Evolutionary conservation across 768 basidiomycete genomes (phyloP).

Genomic region (Daedaleopsis nitida): DNA sequence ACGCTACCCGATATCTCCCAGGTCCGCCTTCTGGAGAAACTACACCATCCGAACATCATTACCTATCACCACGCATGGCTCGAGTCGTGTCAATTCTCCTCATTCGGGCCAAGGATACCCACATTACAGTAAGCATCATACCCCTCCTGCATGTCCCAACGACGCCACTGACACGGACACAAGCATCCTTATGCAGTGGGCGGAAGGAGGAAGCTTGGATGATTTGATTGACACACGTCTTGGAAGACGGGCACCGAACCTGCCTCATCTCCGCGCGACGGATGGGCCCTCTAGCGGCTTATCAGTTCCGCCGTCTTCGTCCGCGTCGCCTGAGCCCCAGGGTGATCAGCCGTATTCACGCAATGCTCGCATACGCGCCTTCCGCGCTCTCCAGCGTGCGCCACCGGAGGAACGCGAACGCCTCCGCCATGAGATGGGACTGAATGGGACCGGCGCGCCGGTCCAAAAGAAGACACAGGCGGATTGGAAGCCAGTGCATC

Average conservation of each 20-base stretch:
- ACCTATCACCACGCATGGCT: conserved; percentile 97
- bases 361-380: conserved; percentile 74
- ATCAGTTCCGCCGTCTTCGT: conserved; percentile 19
- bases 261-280: conserved; percentile 37
- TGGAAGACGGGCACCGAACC: conserved; percentile 49
- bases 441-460: conserved; percentile 26
- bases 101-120: conserved; percentile 86
- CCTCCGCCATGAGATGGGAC: conserved; percentile 52
- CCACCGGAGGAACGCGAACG: conserved; percentile 64
- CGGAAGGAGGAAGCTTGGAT: conserved; percentile 85
- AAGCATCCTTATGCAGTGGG: conserved; percentile 93
- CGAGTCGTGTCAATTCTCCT: conserved; percentile 81
- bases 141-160: neutral
- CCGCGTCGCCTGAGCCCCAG: conserved; percentile 23
- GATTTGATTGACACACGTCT: conserved; percentile 83
- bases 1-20: conserved; percentile 26
- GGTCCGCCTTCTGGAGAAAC: conserved; percentile 82
- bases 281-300: conserved; percentile 42
- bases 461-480: conserved; percentile 5
- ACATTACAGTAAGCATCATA: conserved; percentile 70
- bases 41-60: conserved; percentile 92
- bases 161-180: neutral
- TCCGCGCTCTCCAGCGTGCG: conserved; percentile 68
- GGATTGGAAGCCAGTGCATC: conserved; percentile 75
- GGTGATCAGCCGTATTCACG: conserved; percentile 47